Evolutionary conservation across 345 rosid species (phyloP).

Genomic region (Clausena lansium): DNA sequence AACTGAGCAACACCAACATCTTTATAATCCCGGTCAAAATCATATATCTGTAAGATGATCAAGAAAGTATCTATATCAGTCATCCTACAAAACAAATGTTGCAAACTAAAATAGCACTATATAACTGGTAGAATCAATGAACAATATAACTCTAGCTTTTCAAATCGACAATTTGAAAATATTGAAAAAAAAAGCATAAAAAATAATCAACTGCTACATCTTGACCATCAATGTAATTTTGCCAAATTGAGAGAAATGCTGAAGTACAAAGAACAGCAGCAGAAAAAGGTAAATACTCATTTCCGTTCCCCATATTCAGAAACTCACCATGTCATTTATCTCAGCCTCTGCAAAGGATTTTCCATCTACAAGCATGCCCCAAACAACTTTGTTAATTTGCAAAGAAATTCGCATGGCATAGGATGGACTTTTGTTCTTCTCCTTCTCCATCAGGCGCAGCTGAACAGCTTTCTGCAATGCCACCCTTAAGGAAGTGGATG

Average conservation of each 20-base stretch:
- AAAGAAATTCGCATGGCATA: slow-evolving; percentile 96
- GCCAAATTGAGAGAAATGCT: not conserved
- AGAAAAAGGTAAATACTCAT: slow-evolving; percentile 5
- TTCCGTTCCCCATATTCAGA: slow-evolving; percentile 6
- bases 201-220: not conserved
- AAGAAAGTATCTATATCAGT: slow-evolving; percentile 16
- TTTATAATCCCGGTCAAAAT: slow-evolving; percentile 97
- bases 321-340: slow-evolving; percentile 94
- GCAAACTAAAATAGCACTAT: slow-evolving; percentile 4
- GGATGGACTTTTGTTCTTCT: slow-evolving; percentile 96
- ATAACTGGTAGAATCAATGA: not conserved
- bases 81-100: slow-evolving; percentile 2
- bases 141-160: not conserved
- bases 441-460: slow-evolving; percentile 85
- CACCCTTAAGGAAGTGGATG: slow-evolving; percentile 71
- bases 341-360: slow-evolving; percentile 99
- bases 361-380: slow-evolving; percentile 98
- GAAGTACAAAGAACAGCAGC: not conserved
- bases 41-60: slow-evolving; percentile 64
- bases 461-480: slow-evolving; percentile 95
- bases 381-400: slow-evolving; percentile 84
- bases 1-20: slow-evolving; percentile 93
- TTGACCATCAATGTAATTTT: not conserved
- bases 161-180: not conserved
- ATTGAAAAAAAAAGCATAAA: too few relatives aligned